These are phyloP conservation scores for Solanum lycopersicoides DNA, from an alignment of 257 asterid species.

Conservation along the genomic window DNA sequence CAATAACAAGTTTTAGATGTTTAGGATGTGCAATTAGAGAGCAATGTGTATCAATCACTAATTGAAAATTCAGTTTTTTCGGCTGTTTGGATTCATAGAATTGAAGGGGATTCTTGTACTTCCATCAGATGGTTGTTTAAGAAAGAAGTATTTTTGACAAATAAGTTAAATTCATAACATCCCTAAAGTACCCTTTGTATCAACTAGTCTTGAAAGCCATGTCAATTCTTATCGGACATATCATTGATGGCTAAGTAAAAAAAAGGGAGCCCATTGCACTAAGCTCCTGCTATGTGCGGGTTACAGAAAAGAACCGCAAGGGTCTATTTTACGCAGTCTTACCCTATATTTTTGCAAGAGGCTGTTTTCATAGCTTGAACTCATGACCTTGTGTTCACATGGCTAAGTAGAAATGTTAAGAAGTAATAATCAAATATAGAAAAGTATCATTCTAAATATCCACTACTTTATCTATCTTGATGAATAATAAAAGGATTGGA, in stretches of 20 bases:
- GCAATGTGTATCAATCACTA: neutral
- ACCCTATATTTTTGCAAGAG: neutral
- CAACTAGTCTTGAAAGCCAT: neutral
- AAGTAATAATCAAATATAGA: neutral
- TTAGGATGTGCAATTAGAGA: neutral
- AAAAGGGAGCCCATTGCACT: neutral
- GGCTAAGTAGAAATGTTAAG: neutral
- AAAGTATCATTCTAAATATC: neutral
- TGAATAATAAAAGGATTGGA: neutral
- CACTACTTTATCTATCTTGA: neutral
- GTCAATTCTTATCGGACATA: neutral
- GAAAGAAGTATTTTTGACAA: neutral
- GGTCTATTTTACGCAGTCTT: neutral
- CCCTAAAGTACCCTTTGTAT: neutral
- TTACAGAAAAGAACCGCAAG: neutral
- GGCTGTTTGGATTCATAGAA: neutral
- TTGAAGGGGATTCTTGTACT: neutral
- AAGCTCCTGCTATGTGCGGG: neutral
- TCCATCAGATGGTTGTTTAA: neutral
- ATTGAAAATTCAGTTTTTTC: neutral
- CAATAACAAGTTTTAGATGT: neutral
- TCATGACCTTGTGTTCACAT: neutral
- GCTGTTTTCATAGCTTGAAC: neutral
- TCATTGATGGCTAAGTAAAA: neutral
- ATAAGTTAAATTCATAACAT: neutral